Evolutionary conservation across 805 yeast genomes (phyloP), one percentile per base, ranked within the genome.

Genomic region (Metschnikowia continentalis): DNA sequence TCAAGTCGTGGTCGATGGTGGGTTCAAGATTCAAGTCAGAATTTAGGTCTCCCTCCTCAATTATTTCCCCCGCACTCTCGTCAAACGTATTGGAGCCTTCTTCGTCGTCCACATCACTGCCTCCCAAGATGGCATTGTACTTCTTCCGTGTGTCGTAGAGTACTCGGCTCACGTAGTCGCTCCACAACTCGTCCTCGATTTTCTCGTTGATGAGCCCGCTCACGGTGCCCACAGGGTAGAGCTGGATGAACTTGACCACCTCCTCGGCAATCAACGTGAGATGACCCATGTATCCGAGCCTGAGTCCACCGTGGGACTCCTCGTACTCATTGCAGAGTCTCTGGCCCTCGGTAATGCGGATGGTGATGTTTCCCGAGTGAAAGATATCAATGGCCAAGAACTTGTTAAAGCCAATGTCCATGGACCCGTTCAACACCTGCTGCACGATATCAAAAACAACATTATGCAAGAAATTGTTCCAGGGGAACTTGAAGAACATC

Each of bases 71-170:
- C 15, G 64, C 52, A 13, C 73, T 72, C 55, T 72, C 76, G 35
- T 58, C 61, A 23, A 59, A 57, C 3, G 59, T 55, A 46, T 57
- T 51, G n/a, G 61, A 57, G 2, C 54, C 61, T 19, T 59, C 62
- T 10, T 59, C 62, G n/a, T 74, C 77, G 26, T 74, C 82, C 20
- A 75, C 80, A 30, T 57, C 61, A 26, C 61, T 55, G n/a, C 92
- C 95, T 19, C 99, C 99, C 40, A 94, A 76, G 32, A 92, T 86
- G 10, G 96, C 90, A 67, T 92, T 94, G 69, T 94, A 94, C 70
- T 90, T 91, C 65, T 90, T 96, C 57, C 99, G 79, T 2, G 96
- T 90, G 61, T 89, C 96, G 54, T 86, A 88, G 54, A 94, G 74
- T 0, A 90, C 85, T 52, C 86, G 84, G 52, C 84, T 85, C 7